A percentile compares a stretch with the other conserved stretches of the same genome.
These are phyloP conservation scores for Acorus gramineus DNA, from an alignment of 106 monocot species.

Conservation along the genomic window DNA sequence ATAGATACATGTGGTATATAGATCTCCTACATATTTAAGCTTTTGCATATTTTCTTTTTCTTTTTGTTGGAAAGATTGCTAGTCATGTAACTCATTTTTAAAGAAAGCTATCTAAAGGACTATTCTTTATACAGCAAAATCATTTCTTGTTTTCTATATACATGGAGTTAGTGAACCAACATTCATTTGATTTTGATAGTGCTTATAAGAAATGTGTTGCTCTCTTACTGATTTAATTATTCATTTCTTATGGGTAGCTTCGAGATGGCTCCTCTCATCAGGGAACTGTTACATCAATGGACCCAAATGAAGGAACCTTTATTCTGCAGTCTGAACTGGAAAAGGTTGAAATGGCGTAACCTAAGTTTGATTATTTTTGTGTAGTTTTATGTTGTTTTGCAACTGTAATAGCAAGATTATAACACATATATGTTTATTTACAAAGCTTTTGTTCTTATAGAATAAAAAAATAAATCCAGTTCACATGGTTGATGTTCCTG, in stretches of 20 bases:
- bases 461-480: slow-evolving; percentile 50
- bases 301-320: slow-evolving; percentile 78
- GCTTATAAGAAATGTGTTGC: neutral
- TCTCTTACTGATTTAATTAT: neutral
- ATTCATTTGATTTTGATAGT: neutral
- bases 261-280: slow-evolving; percentile 90
- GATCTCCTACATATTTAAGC: too few relatives aligned
- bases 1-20: too few relatives aligned
- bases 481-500: slow-evolving; percentile 85
- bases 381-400: neutral
- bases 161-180: neutral
- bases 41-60: neutral
- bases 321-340: slow-evolving; percentile 70
- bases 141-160: too few relatives aligned
- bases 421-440: too few relatives aligned
- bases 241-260: slow-evolving; percentile 41
- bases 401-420: too few relatives aligned
- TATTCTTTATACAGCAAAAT: too few relatives aligned
- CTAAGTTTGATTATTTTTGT: neutral
- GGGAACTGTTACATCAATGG: slow-evolving; percentile 96
- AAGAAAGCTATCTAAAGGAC: too few relatives aligned
- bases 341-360: slow-evolving; percentile 35
- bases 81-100: too few relatives aligned
- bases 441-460: too few relatives aligned
- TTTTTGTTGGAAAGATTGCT: neutral